Evolutionary conservation across 345 rosid genomes (phyloP).

Genomic region (Cardamine chenopodiifolia): DNA sequence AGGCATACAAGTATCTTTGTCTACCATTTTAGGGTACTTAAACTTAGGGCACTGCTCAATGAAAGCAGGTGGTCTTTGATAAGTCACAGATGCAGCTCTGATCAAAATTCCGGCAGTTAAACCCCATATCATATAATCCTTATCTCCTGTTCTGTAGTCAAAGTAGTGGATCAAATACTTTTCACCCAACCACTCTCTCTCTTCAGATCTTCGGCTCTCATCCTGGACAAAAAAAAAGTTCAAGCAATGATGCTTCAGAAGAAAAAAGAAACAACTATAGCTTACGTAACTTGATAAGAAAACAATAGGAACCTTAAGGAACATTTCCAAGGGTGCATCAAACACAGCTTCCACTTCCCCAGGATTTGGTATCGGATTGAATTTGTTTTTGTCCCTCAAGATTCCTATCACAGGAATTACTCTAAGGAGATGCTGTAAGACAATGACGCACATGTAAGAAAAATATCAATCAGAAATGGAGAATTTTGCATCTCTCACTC

Average conservation of each 20-base stretch:
- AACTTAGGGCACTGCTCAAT: conserved; percentile 65
- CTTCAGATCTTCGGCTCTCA: conserved; percentile 68
- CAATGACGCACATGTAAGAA: background rate
- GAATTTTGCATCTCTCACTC: background rate
- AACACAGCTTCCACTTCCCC: conserved; percentile 87
- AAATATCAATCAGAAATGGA: no score
- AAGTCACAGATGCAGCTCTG: conserved; percentile 72
- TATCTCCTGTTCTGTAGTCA: conserved; percentile 54
- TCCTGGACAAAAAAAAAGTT: conserved; percentile 49
- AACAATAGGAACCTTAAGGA: conserved; percentile 63
- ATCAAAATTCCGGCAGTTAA: conserved; percentile 76
- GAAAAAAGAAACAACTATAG: background rate
- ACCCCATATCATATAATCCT: conserved; percentile 67
- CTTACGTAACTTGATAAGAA: conserved; percentile 18
- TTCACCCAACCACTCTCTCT: conserved; percentile 72
- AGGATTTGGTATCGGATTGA: conserved; percentile 69
- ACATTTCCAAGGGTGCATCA: conserved; percentile 94
- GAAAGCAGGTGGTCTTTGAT: conserved; percentile 61
- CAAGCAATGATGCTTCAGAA: conserved; percentile 14
- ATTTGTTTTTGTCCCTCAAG: conserved; percentile 55
- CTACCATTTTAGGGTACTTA: conserved; percentile 54
- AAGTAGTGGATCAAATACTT: conserved; percentile 65
- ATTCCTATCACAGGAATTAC: conserved; percentile 89
- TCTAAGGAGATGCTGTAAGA: conserved; percentile 83
- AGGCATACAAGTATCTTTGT: conserved; percentile 45